Evolutionary conservation across 768 basidiomycete genomes (phyloP), one percentile per base, ranked within the genome.

Genomic region (Pleurotus giganteus): DNA sequence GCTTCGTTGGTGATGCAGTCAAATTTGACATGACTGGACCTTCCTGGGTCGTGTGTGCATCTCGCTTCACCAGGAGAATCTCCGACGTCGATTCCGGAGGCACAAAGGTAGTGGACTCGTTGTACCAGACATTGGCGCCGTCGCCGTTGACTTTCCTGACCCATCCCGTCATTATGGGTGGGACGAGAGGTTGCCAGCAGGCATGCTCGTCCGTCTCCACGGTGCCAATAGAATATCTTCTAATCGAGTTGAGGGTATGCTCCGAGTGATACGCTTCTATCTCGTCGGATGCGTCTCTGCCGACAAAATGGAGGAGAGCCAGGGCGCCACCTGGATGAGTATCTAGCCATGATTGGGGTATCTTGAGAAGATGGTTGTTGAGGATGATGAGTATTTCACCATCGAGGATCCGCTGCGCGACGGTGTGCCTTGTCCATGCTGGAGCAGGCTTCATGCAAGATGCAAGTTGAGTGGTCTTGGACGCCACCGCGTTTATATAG

Each of bases 241-340:
- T 68, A 59, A 94, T 77, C 54, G 80, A 74, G 8, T 72, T 69
- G 51, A 84, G 73, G 46, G 79, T 83, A 43, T 78, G 69, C 32
- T 82, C 78, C 5, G 77, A 75, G 66, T 99, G 97, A 72, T 90
- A 98, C 19, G 94, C 96, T 58, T 91, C 83, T 29, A 98, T 90
- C 69, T 99, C 97, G 73, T 96, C 90, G 0, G 91, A 83, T 0
- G 96, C 95, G 66, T 99, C 95, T 53, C 96, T 81, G 2, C 96
- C 97, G 37, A 98, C 85, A 63, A 94, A 98, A 71, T 99, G 97
- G 23, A 96, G 84, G 55, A 99, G 83, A 12, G 94, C 81, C 46
- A 98, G 86, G 3, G 82, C 69, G 34, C 96, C 94, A 39, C 97
- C 97, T 0, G 97, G 97, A 66, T 98, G 96, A 3, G 81, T 75